These are phyloP conservation scores for Kondoa subrosea DNA, from an alignment of 768 basidiomycete genomes.

Conservation along the genomic window DNA sequence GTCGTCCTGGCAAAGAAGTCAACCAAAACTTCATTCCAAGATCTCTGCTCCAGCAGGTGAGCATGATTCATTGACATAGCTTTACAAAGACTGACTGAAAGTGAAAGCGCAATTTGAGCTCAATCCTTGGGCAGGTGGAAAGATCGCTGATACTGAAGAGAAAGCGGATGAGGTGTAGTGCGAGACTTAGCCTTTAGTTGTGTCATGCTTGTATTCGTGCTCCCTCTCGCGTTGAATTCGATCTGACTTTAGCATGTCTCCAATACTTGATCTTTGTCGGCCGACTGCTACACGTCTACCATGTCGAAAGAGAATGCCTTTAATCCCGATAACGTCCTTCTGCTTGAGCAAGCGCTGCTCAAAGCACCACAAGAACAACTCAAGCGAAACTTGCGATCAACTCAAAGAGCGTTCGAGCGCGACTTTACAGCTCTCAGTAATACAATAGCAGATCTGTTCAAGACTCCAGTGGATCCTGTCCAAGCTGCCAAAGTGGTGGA, in stretches of 20 bases:
- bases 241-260: background rate
- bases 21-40: background rate
- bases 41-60: background rate
- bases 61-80: background rate
- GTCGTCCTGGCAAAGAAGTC: background rate
- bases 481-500: constrained; percentile 44
- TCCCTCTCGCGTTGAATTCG: too few relatives aligned
- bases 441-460: background rate
- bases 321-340: background rate
- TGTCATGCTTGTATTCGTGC: too few relatives aligned
- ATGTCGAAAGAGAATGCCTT: background rate
- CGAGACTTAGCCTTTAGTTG: too few relatives aligned
- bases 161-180: background rate
- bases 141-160: background rate
- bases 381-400: constrained; percentile 1
- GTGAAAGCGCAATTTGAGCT: background rate
- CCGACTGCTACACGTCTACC: background rate
- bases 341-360: constrained; percentile 4
- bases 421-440: background rate
- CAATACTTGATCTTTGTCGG: background rate
- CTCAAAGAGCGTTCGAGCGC: background rate
- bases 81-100: background rate
- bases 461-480: background rate
- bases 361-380: constrained; percentile 1
- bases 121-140: background rate